Conservation (phyloP, 805 yeast species). For the Yamadazyma ubonensis region DNA sequence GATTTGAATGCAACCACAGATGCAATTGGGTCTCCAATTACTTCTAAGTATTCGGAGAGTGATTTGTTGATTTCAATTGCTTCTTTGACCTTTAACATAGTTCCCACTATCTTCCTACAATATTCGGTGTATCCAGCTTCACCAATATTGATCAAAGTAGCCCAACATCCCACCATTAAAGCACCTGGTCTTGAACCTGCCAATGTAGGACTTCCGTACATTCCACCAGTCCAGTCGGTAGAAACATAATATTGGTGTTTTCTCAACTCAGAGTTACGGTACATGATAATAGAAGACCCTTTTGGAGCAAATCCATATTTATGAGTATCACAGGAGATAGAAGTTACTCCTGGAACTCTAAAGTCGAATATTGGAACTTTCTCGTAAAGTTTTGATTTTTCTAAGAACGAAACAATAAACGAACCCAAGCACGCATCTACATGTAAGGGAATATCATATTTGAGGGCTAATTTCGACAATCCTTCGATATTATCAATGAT, state of each 20-base stretch:
- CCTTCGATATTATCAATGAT: conserved; percentile 84
- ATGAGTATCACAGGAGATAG: conserved; percentile 99
- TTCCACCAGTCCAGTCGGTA: conserved; percentile 90
- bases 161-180: conserved; percentile 97
- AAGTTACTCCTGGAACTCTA: conserved; percentile 84
- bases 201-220: conserved; percentile 93
- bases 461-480: conserved; percentile 63
- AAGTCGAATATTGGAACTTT: conserved; percentile 70
- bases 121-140: conserved; percentile 73
- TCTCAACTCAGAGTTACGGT: conserved; percentile 65
- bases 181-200: conserved; percentile 99
- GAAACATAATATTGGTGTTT: conserved; percentile 80
- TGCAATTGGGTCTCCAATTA: conserved; percentile 82
- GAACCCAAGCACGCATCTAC: conserved; percentile 97
- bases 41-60: conserved; percentile 50
- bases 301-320: conserved; percentile 98
- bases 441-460: conserved; percentile 77
- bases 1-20: conserved; percentile 83
- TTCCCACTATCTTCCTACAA: conserved; percentile 63
- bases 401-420: conserved; percentile 78
- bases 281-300: conserved; percentile 92
- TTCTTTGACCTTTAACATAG: conserved; percentile 58
- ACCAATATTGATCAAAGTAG: conserved; percentile 81
- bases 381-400: conserved; percentile 52
- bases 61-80: conserved; percentile 46